Evolutionary conservation across 2,329 filamentous ascomycete genomes (phyloP).

Genomic region (Uncinocarpus reesii): DNA sequence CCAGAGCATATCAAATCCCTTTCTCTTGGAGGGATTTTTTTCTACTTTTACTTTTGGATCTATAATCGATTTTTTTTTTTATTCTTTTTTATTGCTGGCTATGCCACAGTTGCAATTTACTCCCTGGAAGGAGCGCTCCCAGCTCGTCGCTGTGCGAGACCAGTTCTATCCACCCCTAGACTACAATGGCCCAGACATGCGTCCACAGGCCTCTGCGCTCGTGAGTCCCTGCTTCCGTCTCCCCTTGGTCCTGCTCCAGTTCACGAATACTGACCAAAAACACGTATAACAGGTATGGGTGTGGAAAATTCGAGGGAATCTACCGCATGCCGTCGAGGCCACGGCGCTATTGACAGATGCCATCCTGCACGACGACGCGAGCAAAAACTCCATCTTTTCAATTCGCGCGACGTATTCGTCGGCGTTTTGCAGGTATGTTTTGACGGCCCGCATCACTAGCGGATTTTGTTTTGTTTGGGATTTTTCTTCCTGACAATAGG

Average conservation of each 20-base stretch:
- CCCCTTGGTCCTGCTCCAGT: constrained; percentile 1
- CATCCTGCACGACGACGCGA: constrained; percentile 35
- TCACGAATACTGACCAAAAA: background rate
- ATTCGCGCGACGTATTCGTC: constrained; percentile 38
- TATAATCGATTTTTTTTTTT: no score
- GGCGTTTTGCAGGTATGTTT: constrained; percentile 36
- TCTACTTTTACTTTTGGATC: no score
- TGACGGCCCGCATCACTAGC: no score
- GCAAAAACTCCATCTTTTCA: constrained; percentile 35
- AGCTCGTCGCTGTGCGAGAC: constrained; percentile 30
- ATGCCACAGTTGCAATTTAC: constrained; percentile 37
- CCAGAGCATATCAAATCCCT: no score
- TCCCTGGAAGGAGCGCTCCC: constrained; percentile 32
- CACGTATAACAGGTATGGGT: constrained; percentile 28
- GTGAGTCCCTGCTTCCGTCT: constrained; percentile 23
- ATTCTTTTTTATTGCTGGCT: no score
- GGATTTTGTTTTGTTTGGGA: background rate
- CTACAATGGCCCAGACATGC: constrained; percentile 30
- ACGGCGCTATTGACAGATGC: constrained; percentile 39
- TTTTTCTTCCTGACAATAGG: background rate
- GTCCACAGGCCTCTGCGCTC: constrained; percentile 31
- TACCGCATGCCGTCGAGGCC: constrained; percentile 39
- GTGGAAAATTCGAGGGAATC: constrained; percentile 38
- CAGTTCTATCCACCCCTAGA: constrained; percentile 32
- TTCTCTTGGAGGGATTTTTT: no score